These are phyloP conservation scores for Coemansia nantahalensis DNA, from an alignment of 192 early-diverging fungal species.

Conservation along the genomic window DNA sequence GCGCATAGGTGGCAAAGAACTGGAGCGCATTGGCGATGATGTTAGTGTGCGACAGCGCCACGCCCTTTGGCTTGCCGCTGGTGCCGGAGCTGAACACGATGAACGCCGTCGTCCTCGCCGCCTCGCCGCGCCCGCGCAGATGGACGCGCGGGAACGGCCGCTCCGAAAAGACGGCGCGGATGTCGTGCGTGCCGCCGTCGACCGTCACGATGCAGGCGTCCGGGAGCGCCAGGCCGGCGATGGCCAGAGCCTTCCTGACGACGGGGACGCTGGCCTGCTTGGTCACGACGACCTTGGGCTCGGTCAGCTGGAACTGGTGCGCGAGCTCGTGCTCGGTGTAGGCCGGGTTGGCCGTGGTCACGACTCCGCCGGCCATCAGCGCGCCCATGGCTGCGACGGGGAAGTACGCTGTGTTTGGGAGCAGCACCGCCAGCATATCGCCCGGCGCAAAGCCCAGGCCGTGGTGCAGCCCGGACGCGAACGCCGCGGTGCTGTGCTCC, in stretches of 20 bases:
- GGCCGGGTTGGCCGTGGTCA: slow-evolving; percentile 77
- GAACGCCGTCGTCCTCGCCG: slow-evolving; percentile 30
- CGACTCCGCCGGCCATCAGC: slow-evolving; percentile 63
- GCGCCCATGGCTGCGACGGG: slow-evolving; percentile 62
- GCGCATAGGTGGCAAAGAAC: slow-evolving; percentile 46
- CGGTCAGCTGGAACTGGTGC: slow-evolving; percentile 70
- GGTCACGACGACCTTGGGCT: slow-evolving; percentile 66
- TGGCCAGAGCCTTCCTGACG: slow-evolving; percentile 26
- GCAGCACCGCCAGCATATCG: slow-evolving; percentile 67
- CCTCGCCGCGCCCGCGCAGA: slow-evolving; percentile 17
- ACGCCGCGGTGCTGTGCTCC: slow-evolving; percentile 15
- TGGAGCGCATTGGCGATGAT: slow-evolving; percentile 74
- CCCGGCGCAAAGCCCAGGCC: slow-evolving; percentile 61
- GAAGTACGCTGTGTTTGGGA: slow-evolving; percentile 69
- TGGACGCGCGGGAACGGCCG: slow-evolving; percentile 35
- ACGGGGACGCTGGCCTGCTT: slow-evolving; percentile 15
- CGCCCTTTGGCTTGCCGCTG: slow-evolving; percentile 76
- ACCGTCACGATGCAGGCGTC: slow-evolving; percentile 31
- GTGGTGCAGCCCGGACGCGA: slow-evolving; percentile 47
- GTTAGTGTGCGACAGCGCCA: slow-evolving; percentile 76
- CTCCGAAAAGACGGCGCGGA: slow-evolving; percentile 11
- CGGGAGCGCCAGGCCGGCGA: slow-evolving; percentile 21
- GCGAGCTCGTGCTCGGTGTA: slow-evolving; percentile 80
- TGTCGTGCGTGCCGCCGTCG: slow-evolving; percentile 13
- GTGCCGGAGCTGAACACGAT: slow-evolving; percentile 53